Conservation (phyloP, 345 rosid genomes). For the Lepidium didymum region DNA sequence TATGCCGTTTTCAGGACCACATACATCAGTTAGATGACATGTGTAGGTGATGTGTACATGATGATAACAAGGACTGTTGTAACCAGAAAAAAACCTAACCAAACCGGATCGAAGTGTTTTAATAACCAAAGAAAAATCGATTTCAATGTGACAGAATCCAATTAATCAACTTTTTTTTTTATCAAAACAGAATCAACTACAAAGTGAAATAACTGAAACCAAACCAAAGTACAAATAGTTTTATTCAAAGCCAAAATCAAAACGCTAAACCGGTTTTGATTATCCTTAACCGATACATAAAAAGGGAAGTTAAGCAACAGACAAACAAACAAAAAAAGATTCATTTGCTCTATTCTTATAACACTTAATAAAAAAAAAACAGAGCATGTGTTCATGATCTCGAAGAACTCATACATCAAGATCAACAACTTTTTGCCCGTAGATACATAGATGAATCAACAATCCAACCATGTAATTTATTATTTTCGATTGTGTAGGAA, state of each 20-base stretch:
- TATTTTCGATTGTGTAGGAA: constrained; percentile 1
- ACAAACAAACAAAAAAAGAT: constrained; percentile 18
- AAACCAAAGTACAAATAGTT: neutral
- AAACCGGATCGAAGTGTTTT: neutral
- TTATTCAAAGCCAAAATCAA: neutral
- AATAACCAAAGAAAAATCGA: neutral
- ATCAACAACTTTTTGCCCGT: constrained; percentile 14
- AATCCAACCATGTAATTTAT: constrained; percentile 14
- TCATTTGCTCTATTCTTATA: constrained; percentile 14
- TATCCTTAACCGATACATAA: neutral
- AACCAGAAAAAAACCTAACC: neutral
- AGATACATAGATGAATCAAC: constrained; percentile 13
- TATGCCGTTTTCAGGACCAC: constrained; percentile 20
- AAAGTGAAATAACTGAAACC: neutral
- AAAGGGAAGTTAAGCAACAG: neutral
- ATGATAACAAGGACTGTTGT: neutral
- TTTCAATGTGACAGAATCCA: too few relatives aligned
- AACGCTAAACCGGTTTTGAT: neutral
- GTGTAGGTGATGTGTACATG: neutral
- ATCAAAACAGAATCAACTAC: neutral
- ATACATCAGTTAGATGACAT: neutral
- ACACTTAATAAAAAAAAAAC: neutral
- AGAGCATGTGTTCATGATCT: constrained; percentile 23
- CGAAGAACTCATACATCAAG: neutral
- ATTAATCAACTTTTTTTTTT: too few relatives aligned